These are phyloP conservation scores for Aquilaria malaccensis DNA, from an alignment of 345 rosid genomes.

Conservation along the genomic window DNA sequence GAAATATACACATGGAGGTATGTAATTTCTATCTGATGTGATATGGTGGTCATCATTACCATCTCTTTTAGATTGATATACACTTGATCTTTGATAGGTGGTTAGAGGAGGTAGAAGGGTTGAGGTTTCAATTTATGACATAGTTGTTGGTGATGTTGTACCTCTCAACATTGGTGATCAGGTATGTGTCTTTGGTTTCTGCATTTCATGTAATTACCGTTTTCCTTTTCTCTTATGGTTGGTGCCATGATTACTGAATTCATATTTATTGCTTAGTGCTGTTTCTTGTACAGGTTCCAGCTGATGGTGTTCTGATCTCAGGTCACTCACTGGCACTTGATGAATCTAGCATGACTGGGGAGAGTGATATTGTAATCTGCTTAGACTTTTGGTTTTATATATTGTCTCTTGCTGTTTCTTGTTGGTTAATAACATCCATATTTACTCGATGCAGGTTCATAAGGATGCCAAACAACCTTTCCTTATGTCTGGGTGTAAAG, in stretches of 20 bases:
- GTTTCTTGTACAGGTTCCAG: conserved; percentile 61
- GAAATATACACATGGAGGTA: conserved; percentile 92
- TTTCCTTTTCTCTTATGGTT: too few species aligned
- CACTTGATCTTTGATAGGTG: conserved; percentile 38
- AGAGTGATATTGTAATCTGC: conserved; percentile 76
- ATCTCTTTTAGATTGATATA: conserved; percentile 8
- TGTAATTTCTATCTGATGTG: conserved; percentile 8
- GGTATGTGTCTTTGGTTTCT: conserved; percentile 33
- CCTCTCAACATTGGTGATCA: conserved; percentile 98
- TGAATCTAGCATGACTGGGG: conserved; percentile 99
- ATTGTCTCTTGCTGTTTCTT: not conserved
- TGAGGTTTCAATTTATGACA: conserved; percentile 85
- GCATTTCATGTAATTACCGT: not conserved
- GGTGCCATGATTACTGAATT: not conserved
- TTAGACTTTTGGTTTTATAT: not conserved
- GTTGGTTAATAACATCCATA: conserved; percentile 2
- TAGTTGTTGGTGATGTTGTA: conserved; percentile 88
- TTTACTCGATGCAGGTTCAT: conserved; percentile 46
- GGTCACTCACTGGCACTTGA: conserved; percentile 89
- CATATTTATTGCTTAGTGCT: conserved; percentile 7
- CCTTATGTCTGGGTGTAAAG: conserved; percentile 98
- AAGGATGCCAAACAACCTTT: conserved; percentile 77
- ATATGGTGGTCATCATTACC: conserved; percentile 5
- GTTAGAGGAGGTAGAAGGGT: conserved; percentile 77
- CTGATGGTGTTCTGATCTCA: conserved; percentile 78